Evolutionary conservation across 2,329 filamentous ascomycete genomes (phyloP).

Genomic region (Botrytis galanthina): DNA sequence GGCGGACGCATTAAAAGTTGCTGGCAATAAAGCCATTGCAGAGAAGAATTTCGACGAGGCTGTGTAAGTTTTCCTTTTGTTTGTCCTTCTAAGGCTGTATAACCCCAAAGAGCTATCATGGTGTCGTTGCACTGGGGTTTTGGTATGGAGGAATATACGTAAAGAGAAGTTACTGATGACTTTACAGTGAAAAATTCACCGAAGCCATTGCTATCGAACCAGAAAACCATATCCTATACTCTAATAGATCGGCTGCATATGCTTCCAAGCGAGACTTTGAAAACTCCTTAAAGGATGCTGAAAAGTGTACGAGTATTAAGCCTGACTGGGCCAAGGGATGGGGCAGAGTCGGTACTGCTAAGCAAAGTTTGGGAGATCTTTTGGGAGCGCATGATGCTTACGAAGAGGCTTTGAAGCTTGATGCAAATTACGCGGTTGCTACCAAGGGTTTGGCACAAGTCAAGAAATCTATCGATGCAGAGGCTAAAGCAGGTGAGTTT

Average conservation of each 20-base stretch:
- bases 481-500: slow-evolving; percentile 51
- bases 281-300: slow-evolving; percentile 81
- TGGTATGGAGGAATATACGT: neutral
- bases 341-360: slow-evolving; percentile 86
- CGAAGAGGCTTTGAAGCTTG: slow-evolving; percentile 89
- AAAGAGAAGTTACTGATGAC: slow-evolving; percentile 23
- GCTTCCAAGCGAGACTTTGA: slow-evolving; percentile 88
- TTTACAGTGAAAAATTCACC: slow-evolving; percentile 80
- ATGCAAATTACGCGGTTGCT: slow-evolving; percentile 86
- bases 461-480: slow-evolving; percentile 80
- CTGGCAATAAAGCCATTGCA: slow-evolving; percentile 97
- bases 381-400: slow-evolving; percentile 85
- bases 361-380: slow-evolving; percentile 84
- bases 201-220: slow-evolving; percentile 88
- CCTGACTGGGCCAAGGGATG: slow-evolving; percentile 98
- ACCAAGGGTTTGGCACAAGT: slow-evolving; percentile 85
- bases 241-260: slow-evolving; percentile 85
- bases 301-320: slow-evolving; percentile 92
- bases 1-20: slow-evolving; percentile 76
- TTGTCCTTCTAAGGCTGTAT: slow-evolving; percentile 22
- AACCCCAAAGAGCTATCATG: neutral
- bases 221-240: slow-evolving; percentile 94
- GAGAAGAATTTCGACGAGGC: slow-evolving; percentile 96
- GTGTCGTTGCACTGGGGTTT: neutral
- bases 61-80: slow-evolving; percentile 62